Base-by-base conservation (phyloP, 1,139 yeast genomes). In the Meyerozyma smithsonii region DNA sequence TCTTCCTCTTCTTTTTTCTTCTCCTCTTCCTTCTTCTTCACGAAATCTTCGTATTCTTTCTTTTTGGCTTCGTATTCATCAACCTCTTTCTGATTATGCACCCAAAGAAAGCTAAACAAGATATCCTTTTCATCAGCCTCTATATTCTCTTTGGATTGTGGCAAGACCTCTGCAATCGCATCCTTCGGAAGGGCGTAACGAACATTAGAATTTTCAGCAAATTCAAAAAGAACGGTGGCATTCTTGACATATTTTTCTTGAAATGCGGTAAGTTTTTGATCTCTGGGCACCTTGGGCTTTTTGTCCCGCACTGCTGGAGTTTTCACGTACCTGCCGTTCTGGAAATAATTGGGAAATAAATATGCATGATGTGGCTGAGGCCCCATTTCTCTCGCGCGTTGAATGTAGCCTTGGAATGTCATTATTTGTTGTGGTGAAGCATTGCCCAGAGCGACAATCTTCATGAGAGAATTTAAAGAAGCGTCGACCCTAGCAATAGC, bases 181-280 rank as follows among this genome's bases (percentile, higher is more conserved):
- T 84, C 78, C 47, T 81, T 81, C 0, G 97, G 97, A 2, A 90
- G 54, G 44, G 75, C 62, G 52, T 77, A 90, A 41, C 97, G 72
- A 8, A 83, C 83, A 39, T 83, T 75, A 0, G 94, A 77, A 56
- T 82, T 83, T 51, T 92, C 97, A 30, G 74, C 74, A 61, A 81
- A 90, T 59, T 92, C 98, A 60, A 92, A 82, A 11, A 89, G 80
- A 36, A 92, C 59, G 37, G 87, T 84, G 0, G 95, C 89, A 52
- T 79, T 77, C 32, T 74, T 61, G 30, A 77, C 64, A 52, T 84
- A 84, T 53, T 78, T 72, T 49, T 82, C 90, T 53, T 84, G 95
- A 50, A 84, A 84, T 0, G 89, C 83, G 0, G 92, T 84, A 39
- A 84, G 60, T 49, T 77, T 79, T 38, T 71, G 78, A 42, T 74